Evolutionary conservation across 164 flowering plant genomes (phyloP), one percentile per base, ranked within the genome.

Genomic region (Euptelea pleiosperma): DNA sequence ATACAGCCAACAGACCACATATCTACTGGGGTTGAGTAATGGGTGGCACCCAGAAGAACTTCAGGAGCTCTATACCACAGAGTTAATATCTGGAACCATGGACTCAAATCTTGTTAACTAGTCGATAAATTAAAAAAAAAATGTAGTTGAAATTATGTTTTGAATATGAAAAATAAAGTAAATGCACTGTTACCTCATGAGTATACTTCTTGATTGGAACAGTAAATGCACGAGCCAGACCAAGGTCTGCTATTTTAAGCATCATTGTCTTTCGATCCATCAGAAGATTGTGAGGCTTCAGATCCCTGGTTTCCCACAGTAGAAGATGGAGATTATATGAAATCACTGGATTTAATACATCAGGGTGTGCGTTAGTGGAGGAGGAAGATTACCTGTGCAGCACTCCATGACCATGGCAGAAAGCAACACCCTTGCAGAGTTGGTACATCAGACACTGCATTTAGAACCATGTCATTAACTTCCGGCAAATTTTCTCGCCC

Each of bases 1-100:
- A 92, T 92, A 36, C 98, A 92, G 55, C 78, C 96, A 60, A 87
- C 96, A 68, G 96, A 89, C 96, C 96, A 89, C 69, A 87, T 80
- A 63, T 92, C 98, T 2, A 92, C 94, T 8, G 83, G 89, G 22
- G 89, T 81, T 0, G 73, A 73, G 51, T 73, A 73, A 46, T 69
- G 73, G 26, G 73, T 73, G 8, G 73, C 73, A n/a, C 77, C 73
- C n/a, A 73, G 56, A 55, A 73, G 77, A 35, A 73, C 70, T 58
- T 73, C 70, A 21, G 73, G 77, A 52, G 73, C 70, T 66, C 73
- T 65, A 22, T 73, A 73, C 77, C 77, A 73, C 8, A 73, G 64
- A 4, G 95, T 91, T 71, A 91, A 46, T 26, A 91, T 91, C 96
- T 88, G 82, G 7, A 59, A 14, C 19, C 2, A 10, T 30, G 4